Evolutionary conservation across 345 rosid species (phyloP).

Genomic region (Euphorbia pulcherrima): DNA sequence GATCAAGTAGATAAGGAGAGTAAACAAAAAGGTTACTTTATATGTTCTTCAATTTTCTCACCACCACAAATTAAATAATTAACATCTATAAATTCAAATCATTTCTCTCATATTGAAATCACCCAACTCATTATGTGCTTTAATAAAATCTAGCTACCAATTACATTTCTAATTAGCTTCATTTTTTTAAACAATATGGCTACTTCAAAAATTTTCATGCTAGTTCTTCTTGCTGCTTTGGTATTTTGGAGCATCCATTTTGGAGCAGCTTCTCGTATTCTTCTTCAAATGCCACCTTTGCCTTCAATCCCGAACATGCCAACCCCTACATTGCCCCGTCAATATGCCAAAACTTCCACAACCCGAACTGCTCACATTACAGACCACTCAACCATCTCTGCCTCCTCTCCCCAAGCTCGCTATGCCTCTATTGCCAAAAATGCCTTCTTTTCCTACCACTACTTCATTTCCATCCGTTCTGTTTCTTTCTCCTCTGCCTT

Average conservation of each 20-base stretch:
- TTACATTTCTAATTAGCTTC: neutral
- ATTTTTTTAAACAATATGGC: neutral
- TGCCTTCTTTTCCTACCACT: neutral
- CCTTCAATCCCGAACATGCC: slow-evolving; percentile 16
- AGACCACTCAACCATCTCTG: neutral
- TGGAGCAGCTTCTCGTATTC: slow-evolving; percentile 29
- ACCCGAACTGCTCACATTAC: slow-evolving; percentile 16
- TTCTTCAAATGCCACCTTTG: slow-evolving; percentile 21
- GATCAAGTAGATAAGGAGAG: no score
- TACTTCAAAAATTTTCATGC: neutral
- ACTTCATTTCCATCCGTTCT: neutral
- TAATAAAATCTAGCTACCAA: neutral
- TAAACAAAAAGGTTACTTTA: no score
- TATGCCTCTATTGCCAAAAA: neutral
- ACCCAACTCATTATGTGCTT: neutral
- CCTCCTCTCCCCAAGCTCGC: no score
- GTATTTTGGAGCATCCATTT: slow-evolving; percentile 15
- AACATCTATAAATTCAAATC: neutral
- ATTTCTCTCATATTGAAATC: neutral
- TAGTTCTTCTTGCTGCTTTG: slow-evolving; percentile 11
- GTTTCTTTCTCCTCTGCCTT: neutral
- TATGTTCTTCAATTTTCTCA: no score
- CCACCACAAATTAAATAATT: neutral
- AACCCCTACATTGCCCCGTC: slow-evolving; percentile 3
- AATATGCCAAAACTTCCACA: neutral